phyloP scores from a whole-genome alignment of 2,329 filamentous ascomycete genomes.

The Exophiala lecanii-corni region DNA sequence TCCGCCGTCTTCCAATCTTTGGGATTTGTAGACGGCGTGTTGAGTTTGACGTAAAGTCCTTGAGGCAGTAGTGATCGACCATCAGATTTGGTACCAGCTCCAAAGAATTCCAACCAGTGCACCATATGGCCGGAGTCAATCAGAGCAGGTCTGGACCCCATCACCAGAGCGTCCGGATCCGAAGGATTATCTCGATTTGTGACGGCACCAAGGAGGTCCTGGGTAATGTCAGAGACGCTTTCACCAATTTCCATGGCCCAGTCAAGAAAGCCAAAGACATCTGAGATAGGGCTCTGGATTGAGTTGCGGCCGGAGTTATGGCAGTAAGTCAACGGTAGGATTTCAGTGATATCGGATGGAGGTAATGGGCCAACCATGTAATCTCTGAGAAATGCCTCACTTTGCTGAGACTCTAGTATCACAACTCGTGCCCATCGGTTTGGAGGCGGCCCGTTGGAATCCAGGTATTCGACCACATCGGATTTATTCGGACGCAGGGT shows the following conservation, averaged over 20 bases:
- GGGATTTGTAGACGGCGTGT: slow-evolving; percentile 50
- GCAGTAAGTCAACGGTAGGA: slow-evolving; percentile 40
- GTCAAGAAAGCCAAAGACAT: slow-evolving; percentile 27
- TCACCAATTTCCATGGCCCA: slow-evolving; percentile 23
- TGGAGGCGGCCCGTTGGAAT: slow-evolving; percentile 34
- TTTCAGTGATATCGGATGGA: slow-evolving; percentile 34
- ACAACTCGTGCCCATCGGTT: slow-evolving; percentile 44
- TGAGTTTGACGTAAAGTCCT: slow-evolving; percentile 33
- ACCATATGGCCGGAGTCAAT: slow-evolving; percentile 28
- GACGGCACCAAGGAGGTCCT: slow-evolving; percentile 24
- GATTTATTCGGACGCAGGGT: slow-evolving; percentile 48
- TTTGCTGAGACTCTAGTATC: slow-evolving; percentile 27
- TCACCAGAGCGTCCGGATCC: slow-evolving; percentile 15
- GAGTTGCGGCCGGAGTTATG: slow-evolving; percentile 40
- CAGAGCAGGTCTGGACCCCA: slow-evolving; percentile 14
- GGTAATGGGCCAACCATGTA: slow-evolving; percentile 49
- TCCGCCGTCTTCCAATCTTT: slow-evolving; percentile 48
- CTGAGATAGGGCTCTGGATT: slow-evolving; percentile 27
- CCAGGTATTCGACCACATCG: slow-evolving; percentile 42
- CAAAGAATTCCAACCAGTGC: slow-evolving; percentile 26
- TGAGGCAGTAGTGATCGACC: slow-evolving; percentile 19
- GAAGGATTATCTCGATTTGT: slow-evolving; percentile 18
- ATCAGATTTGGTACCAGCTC: slow-evolving; percentile 13
- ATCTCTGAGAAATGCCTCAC: slow-evolving; percentile 27
- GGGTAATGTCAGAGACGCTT: slow-evolving; percentile 25